Evolutionary conservation across 1,139 yeast species (phyloP).

Genomic region (Nakaseomyces glabratus): DNA sequence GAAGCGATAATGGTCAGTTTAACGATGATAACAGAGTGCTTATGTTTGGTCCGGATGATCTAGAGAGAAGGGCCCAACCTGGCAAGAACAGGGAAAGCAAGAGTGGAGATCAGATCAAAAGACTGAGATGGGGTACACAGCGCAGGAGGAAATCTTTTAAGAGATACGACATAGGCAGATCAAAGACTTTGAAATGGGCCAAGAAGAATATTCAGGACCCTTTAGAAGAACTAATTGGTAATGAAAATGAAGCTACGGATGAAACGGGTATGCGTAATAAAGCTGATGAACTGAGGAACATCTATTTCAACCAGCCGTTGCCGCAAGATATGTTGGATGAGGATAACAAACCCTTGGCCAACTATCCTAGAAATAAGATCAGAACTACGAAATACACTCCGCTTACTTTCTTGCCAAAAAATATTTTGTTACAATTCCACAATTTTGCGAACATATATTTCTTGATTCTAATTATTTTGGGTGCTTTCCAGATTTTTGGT

Average conservation of each 20-base stretch:
- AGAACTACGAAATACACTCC: constrained; percentile 97
- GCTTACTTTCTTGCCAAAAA: constrained; percentile 77
- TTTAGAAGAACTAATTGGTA: constrained; percentile 21
- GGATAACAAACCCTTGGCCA: constrained; percentile 47
- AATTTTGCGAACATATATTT: constrained; percentile 89
- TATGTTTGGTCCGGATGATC: constrained; percentile 10
- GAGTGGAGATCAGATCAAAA: constrained; percentile 40
- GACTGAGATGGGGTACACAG: constrained; percentile 80
- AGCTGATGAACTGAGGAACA: constrained; percentile 36
- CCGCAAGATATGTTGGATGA: constrained; percentile 57
- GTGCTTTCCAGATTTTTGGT: constrained; percentile 85
- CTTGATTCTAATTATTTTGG: constrained; percentile 68
- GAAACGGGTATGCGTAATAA: constrained; percentile 20
- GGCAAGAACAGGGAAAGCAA: constrained; percentile 14
- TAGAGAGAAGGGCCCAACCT: constrained; percentile 4
- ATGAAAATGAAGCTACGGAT: constrained; percentile 17
- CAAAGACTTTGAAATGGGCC: constrained; percentile 34
- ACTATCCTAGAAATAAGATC: constrained; percentile 79
- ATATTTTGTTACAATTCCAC: constrained; percentile 66
- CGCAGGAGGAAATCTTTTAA: constrained; percentile 53
- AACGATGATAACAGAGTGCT: constrained; percentile 7
- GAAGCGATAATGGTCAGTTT: constrained; percentile 12
- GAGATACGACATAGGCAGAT: constrained; percentile 38
- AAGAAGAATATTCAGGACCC: constrained; percentile 28
- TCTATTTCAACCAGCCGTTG: constrained; percentile 60